Base-by-base conservation (phyloP, 768 basidiomycete species). In the Coprinopsis sp. region DNA sequence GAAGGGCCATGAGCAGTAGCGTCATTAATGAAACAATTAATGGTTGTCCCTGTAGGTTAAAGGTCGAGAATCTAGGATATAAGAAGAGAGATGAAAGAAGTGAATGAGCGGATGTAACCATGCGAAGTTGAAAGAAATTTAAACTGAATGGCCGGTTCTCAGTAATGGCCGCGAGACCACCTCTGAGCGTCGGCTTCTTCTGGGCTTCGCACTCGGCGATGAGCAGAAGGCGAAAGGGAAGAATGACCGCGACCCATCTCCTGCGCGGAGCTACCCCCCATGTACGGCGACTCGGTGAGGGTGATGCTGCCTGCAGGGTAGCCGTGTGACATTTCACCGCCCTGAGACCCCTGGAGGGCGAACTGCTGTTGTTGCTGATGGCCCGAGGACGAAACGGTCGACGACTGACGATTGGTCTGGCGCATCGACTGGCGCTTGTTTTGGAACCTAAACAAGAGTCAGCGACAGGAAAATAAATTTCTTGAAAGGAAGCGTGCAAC, bases 371-470 rank as follows among this genome's bases (percentile, higher is more conserved):
- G 81, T 5, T 77, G 57, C 31, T 76, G 78, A 51, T 81, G 80
- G 24, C 72, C 58, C 31, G 63, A 61, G 27, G 71, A 64, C 30
- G 66, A 64, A 41, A 67, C 64, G 48, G 73, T 66, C 39, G 73
- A 71, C 3, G 80, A 68, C 63, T 87, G 84, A 46, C 84, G 79
- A 53, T 79, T 81, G 11, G 82, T 84, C 63, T 88, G 85, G 43
- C 85, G 73, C 82, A 84, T 86, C 6, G 85, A 82, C 60, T 90
- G 87, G 46, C 87, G 72, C 66, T 89, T 89, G 60, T 90, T 90
- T 67, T 90, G 87, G 70, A 90, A 90, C 87, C 87, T 90, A 31
- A 51, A 54, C 46, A 42, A 46, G 45, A 55, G 56, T 60, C 40
- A 58, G 51, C 51, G 21, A 53, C 41, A 41, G 54, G 53, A 37